These are phyloP conservation scores for Phoenix dactylifera DNA, from an alignment of 176 grass and related monocot species.

Conservation along the genomic window DNA sequence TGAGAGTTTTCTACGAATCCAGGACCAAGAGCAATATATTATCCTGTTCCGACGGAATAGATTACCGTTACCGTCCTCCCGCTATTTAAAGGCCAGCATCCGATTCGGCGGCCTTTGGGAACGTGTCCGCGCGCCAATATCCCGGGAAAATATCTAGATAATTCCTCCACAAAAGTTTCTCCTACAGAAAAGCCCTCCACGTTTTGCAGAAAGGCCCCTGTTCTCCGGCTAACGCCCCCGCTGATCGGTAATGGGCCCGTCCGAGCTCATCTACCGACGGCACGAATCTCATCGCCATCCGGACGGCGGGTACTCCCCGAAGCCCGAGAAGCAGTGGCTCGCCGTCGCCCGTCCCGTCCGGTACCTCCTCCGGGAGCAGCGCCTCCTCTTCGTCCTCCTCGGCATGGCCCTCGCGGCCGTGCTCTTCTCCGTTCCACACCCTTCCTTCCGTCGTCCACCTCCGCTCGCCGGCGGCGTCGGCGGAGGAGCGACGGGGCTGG, in stretches of 20 bases:
- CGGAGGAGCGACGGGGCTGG: background rate
- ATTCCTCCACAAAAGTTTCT: no score
- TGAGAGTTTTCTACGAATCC: no score
- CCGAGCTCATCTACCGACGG: conserved; percentile 51
- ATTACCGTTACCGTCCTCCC: no score
- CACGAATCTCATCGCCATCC: conserved; percentile 24
- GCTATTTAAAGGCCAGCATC: no score
- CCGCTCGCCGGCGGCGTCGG: conserved; percentile 7
- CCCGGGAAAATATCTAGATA: no score
- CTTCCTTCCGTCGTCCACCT: background rate
- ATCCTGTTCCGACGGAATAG: no score
- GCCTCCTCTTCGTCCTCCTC: conserved; percentile 42
- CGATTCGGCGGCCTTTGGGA: no score
- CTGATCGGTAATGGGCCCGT: background rate
- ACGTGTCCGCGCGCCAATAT: no score
- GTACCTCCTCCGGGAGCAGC: conserved; percentile 60
- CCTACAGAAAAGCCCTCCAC: no score
- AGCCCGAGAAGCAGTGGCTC: conserved; percentile 29
- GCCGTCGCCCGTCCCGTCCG: conserved; percentile 8
- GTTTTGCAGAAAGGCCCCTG: no score
- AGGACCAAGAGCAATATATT: no score
- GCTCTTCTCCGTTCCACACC: conserved; percentile 27
- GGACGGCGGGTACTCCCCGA: conserved; percentile 20
- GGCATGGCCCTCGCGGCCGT: conserved; percentile 51
- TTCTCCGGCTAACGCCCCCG: no score